phyloP scores from a whole-genome alignment of 441 rosid genomes.

The Gossypium davidsonii region DNA sequence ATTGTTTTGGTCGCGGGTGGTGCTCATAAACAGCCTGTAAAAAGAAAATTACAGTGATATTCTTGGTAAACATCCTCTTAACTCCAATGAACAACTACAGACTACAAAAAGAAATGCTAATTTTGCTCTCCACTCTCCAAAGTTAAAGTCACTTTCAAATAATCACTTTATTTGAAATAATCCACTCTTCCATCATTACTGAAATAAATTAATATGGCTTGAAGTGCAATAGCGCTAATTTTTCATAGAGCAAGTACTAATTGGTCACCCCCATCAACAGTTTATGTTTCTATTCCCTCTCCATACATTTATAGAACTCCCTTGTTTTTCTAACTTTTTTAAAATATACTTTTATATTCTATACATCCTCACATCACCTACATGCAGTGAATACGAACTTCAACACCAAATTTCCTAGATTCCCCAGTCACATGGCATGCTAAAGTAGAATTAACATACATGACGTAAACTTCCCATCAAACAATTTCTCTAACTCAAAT shows the following conservation, averaged over 20 bases:
- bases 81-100: neutral
- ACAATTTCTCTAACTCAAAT: neutral
- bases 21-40: constrained; percentile 96
- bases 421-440: neutral
- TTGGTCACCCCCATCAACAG: neutral
- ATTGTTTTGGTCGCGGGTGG: constrained; percentile 93
- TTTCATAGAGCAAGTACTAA: neutral
- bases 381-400: neutral
- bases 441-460: neutral
- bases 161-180: neutral
- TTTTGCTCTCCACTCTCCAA: neutral
- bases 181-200: neutral
- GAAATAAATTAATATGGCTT: neutral
- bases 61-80: neutral
- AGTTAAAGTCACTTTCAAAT: neutral
- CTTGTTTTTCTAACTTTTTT: neutral
- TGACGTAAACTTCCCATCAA: neutral
- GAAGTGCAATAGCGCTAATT: neutral
- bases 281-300: neutral
- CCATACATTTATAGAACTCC: neutral
- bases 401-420: neutral
- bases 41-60: neutral
- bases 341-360: neutral
- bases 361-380: neutral
- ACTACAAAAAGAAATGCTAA: neutral